Conservation (phyloP, 202 grass and related monocot genomes). For the Eragrostis tef region DNA sequence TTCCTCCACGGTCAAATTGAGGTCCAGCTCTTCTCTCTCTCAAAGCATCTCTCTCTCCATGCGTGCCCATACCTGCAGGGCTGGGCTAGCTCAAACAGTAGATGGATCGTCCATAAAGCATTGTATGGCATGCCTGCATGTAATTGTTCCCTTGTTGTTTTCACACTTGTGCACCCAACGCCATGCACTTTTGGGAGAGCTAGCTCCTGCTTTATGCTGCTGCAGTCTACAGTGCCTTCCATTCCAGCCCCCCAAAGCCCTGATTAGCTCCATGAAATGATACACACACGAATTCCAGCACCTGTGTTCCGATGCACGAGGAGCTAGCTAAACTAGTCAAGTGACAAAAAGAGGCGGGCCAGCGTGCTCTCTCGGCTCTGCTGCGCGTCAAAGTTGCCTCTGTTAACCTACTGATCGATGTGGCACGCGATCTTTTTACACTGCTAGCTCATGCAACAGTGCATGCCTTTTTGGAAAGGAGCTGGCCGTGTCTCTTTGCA, state of each 20-base stretch:
- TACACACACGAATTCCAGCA: background rate
- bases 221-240: conserved; percentile 6
- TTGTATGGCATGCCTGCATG: conserved; percentile 15
- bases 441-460: conserved; percentile 17
- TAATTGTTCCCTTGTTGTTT: conserved; percentile 40
- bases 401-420: conserved; percentile 49
- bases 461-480: conserved; percentile 46
- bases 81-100: background rate
- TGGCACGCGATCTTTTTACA: conserved; percentile 47
- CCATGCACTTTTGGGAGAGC: conserved; percentile 1
- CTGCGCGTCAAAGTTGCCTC: conserved; percentile 53
- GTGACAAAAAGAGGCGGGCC: conserved; percentile 68
- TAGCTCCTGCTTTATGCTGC: background rate
- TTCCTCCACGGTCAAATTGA: conserved; percentile 99
- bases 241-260: background rate
- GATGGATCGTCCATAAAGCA: conserved; percentile 36
- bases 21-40: conserved; percentile 53
- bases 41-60: background rate
- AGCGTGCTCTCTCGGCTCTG: conserved; percentile 9
- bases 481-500: background rate
- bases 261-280: conserved; percentile 35
- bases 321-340: conserved; percentile 25
- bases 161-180: conserved; percentile 17
- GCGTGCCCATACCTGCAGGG: conserved; percentile 46
- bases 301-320: background rate